phyloP scores from a whole-genome alignment of 2,329 filamentous ascomycete species.

The Epichloe gansuensis region DNA sequence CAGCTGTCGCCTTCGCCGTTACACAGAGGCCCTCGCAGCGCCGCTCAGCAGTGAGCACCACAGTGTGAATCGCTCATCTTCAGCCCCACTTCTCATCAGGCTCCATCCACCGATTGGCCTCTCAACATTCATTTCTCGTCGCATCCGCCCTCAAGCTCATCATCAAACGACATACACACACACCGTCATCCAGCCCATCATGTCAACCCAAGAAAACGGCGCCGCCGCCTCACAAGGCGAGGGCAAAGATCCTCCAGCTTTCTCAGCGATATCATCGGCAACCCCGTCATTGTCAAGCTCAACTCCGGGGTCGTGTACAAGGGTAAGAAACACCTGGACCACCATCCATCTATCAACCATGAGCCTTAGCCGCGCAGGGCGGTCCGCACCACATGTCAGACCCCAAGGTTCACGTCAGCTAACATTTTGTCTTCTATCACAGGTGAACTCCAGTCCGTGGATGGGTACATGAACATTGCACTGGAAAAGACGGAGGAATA shows the following conservation, averaged over 20 bases:
- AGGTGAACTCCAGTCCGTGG: constrained; percentile 94
- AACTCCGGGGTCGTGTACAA: constrained; percentile 99
- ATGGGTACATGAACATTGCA: constrained; percentile 99
- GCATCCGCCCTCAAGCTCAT: background rate
- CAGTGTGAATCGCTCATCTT: background rate
- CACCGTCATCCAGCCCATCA: background rate
- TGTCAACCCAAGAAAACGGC: constrained; percentile 51
- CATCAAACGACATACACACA: background rate
- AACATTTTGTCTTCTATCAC: background rate
- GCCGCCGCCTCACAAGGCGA: constrained; percentile 48
- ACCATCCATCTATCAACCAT: background rate
- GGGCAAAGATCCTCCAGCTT: constrained; percentile 86
- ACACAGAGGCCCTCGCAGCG: too few species aligned
- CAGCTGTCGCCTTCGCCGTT: too few species aligned
- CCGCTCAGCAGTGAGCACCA: background rate
- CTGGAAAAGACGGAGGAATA: constrained; percentile 91
- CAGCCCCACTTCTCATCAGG: background rate
- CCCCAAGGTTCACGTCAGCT: background rate
- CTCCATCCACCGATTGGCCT: too few species aligned
- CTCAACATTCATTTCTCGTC: background rate
- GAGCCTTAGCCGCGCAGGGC: too few species aligned
- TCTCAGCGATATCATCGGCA: constrained; percentile 86
- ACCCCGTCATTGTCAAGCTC: constrained; percentile 88
- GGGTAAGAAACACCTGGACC: constrained; percentile 39
- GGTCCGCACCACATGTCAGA: background rate